These are phyloP conservation scores for Usnea hakonensis DNA, from an alignment of 495 filamentous ascomycete species.

Conservation along the genomic window DNA sequence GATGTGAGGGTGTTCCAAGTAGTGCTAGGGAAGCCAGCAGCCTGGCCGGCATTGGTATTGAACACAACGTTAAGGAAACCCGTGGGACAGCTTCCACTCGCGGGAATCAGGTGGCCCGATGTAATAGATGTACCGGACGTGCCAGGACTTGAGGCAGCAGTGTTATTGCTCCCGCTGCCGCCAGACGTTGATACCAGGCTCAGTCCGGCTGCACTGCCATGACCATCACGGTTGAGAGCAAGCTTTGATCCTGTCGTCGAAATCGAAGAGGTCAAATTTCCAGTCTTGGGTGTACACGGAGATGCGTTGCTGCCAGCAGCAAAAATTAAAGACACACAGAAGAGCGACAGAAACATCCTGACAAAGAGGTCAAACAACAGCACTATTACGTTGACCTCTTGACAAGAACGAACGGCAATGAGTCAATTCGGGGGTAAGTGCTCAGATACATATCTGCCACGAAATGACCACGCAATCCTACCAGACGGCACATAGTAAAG, in stretches of 20 bases:
- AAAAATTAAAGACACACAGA: conserved; percentile 2
- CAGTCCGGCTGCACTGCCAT: neutral
- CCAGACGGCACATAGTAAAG: neutral
- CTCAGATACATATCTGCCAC: neutral
- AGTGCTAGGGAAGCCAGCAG: conserved; percentile 17
- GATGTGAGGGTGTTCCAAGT: conserved; percentile 19
- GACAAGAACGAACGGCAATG: neutral
- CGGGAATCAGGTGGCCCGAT: neutral
- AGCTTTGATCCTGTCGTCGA: neutral
- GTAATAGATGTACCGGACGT: neutral
- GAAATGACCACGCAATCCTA: neutral
- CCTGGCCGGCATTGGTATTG: conserved; percentile 18
- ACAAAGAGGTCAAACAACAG: neutral
- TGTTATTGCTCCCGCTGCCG: neutral
- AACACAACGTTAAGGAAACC: conserved; percentile 24
- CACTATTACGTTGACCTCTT: neutral
- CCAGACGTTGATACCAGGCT: neutral
- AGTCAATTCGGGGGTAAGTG: neutral
- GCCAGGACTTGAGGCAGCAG: neutral
- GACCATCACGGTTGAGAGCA: neutral
- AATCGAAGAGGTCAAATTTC: neutral
- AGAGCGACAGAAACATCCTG: conserved; percentile 12
- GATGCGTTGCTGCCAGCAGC: conserved; percentile 18
- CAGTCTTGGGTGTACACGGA: conserved; percentile 3
- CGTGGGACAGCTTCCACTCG: conserved; percentile 9